Conservation (phyloP, 2,329 filamentous ascomycete species). For the Golovinomyces cichoracearum region DNA sequence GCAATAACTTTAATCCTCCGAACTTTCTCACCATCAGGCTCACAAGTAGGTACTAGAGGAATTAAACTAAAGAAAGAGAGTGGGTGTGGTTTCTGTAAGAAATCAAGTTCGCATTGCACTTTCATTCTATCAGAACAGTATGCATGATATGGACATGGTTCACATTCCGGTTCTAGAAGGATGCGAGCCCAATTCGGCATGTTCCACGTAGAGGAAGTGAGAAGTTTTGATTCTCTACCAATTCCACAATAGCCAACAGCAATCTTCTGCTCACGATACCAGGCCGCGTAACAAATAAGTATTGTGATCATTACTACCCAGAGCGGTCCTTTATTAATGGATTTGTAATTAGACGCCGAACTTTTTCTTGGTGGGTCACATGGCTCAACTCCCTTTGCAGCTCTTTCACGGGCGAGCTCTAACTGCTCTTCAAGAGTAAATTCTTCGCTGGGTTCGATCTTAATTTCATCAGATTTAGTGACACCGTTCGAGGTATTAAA, state of each 20-base stretch:
- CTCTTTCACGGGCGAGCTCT: conserved; percentile 47
- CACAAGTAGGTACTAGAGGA: conserved; percentile 72
- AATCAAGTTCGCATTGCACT: conserved; percentile 63
- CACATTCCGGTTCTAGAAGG: conserved; percentile 55
- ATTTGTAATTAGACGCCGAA: conserved; percentile 20
- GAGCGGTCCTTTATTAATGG: conserved; percentile 35
- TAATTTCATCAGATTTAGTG: conserved; percentile 19
- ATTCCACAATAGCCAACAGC: conserved; percentile 85
- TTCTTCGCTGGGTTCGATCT: conserved; percentile 54
- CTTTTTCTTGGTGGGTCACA: conserved; percentile 19
- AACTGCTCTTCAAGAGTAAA: conserved; percentile 81
- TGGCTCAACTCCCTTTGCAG: conserved; percentile 24
- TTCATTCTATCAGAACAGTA: conserved; percentile 60
- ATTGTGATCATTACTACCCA: conserved; percentile 45
- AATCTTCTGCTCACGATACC: conserved; percentile 90
- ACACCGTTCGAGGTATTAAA: conserved; percentile 11
- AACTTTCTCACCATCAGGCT: conserved; percentile 81
- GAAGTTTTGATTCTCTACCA: conserved; percentile 30
- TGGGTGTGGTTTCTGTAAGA: conserved; percentile 62
- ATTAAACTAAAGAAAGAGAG: conserved; percentile 56
- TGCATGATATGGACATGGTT: conserved; percentile 72
- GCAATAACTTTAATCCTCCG: conserved; percentile 67
- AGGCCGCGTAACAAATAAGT: conserved; percentile 45
- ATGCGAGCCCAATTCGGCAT: conserved; percentile 48
- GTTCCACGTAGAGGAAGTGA: conserved; percentile 24